Evolutionary conservation across 73 alveolate species (phyloP), one percentile per base, ranked within the genome.

Genomic region (Diophrys appendiculata): DNA sequence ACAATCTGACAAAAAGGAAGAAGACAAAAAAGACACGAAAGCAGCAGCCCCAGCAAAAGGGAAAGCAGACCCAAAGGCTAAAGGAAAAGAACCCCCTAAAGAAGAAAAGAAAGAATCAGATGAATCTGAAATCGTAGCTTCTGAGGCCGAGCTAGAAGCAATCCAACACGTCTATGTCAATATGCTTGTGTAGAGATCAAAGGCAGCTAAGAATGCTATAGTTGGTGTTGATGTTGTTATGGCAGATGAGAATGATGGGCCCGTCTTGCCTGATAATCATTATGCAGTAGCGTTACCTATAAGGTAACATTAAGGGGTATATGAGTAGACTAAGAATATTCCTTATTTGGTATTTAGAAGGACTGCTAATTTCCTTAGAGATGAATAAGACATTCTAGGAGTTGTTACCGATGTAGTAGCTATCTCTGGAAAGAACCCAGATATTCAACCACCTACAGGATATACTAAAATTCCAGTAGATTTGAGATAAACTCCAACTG

Each of bases 351-450:
- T 92, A 13, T 75, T 92, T 68, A 92, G 87, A 68, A 78, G 93
- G 54, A 92, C 94, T 33, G 77, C 89, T 26, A 89, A 88, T 67
- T 73, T 76, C 68, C 84, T 96, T 33, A 77, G 92, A 24, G 98
- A 96, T 90, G 99, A 96, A 71, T 94, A 94, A 65, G 98, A 96
- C 79, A 88, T 93, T 55, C 90, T 92, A 71, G 82, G 95, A 30
- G 84, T 96, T 0, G 77, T 96, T 29, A 93, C 95, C 28, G 99
- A 95, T 88, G 97, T 96, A 30, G 83, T 85, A 54, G 96, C 96
- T 26, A 89, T 96, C 52, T 82, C 95, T 80, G 98, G 99, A 29
- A 88, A 95, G 86, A 94, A 93, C 55, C 98, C 98, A 33, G 93
- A 92, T 53, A 91, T 96, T n/a, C 74, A 95, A 26, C 97, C 99